Evolutionary conservation across 2,329 filamentous ascomycete genomes (phyloP), one percentile per base, ranked within the genome.

Genomic region (Colletotrichum lentis): DNA sequence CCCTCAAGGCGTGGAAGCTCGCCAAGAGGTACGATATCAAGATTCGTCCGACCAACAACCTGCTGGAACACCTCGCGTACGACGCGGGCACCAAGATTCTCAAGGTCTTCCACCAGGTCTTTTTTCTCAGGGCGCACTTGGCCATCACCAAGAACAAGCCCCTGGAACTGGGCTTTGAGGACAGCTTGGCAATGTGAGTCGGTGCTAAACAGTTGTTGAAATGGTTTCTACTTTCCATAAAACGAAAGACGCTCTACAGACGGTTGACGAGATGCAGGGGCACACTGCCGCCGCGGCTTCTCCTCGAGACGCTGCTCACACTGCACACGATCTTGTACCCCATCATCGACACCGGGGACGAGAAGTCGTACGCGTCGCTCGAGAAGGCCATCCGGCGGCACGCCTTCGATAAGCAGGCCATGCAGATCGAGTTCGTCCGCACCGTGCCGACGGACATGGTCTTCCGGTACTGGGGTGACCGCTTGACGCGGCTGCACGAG

Each of bases 51-150:
- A 47, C 44, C 11, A 47, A 47, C 44, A 24, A 47, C 20, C 22
- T 47, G 20, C 44, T 47, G 20, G 44, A 24, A 4, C 44, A 47
- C 20, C 44, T 47, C 22, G 20, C 10, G 68, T 70, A 73, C 39
- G 44, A 47, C 22, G 12, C 44, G 44, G 14, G 44, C 3, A 47
- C 44, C 44, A 47, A 47, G 22, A 47, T 22, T 18, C 44, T 47
- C 11, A 47, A 20, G 14, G 44, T 47, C 4, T 47, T 47, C 20
- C 44, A 47, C 20, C 44, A 47, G 12, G n/a, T 47, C n/a, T 47
- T 47, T 11, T 47, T 47, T 18, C 44, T 24, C 20, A 47, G 44
- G 22, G 44, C 44, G 44, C 44, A 47, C 7, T 11, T 47, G 20
- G 44, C 44, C 44, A 16, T 47, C 44, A 47, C 20, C 20, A 47